Conservation (phyloP, 2,329 filamentous ascomycete species). For the Tolypocladium tropicale region DNA sequence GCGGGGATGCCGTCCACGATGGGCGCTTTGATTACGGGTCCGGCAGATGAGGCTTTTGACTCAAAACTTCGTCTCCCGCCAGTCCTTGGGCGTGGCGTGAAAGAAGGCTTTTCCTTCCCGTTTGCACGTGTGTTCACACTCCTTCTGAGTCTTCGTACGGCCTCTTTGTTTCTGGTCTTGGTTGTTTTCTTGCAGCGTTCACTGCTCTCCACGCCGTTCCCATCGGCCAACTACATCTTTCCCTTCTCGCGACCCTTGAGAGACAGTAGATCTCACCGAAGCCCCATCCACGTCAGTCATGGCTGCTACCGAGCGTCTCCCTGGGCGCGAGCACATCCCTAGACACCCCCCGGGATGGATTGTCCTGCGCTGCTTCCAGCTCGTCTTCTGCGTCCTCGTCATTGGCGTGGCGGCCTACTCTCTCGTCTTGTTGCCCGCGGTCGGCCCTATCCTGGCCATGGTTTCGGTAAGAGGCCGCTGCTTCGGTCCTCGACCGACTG, state of each 20-base stretch:
- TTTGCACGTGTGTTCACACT: background rate
- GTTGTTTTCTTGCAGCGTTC: too few relatives aligned
- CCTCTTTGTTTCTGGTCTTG: background rate
- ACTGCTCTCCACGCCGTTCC: background rate
- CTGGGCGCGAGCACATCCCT: conserved; percentile 36
- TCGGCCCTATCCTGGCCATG: conserved; percentile 23
- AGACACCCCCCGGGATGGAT: conserved; percentile 33
- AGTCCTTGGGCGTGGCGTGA: background rate
- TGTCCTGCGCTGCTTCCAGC: conserved; percentile 32
- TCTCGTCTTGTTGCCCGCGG: conserved; percentile 20
- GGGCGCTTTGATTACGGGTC: background rate
- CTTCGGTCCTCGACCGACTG: too few relatives aligned
- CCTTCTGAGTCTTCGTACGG: background rate
- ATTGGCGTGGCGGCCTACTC: conserved; percentile 38
- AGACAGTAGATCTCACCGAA: background rate
- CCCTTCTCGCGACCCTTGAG: background rate
- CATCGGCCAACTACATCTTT: background rate
- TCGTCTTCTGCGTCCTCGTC: conserved; percentile 32
- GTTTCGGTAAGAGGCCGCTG: conserved; percentile 24
- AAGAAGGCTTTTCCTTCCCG: background rate
- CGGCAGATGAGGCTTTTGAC: background rate
- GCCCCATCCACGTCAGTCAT: background rate
- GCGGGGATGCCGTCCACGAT: background rate
- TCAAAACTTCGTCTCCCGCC: background rate
- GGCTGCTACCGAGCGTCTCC: background rate